Base-by-base conservation (phyloP, 176 grass and related monocot species). In the Chrysopogon serrulatus region DNA sequence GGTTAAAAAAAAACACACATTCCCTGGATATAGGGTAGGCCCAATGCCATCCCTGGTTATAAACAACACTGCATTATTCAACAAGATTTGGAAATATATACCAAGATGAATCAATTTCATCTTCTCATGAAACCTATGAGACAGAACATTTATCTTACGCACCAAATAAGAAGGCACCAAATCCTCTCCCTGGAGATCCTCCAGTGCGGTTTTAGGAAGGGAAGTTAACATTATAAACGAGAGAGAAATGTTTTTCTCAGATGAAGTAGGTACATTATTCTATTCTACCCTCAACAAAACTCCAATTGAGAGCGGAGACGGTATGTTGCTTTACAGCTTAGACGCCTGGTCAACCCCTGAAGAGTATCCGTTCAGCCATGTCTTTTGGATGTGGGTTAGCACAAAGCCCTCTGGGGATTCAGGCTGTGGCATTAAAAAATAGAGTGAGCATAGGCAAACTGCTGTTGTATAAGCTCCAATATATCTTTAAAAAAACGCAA, bases 361-460 rank as follows among this genome's bases (percentile, higher is more conserved):
- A 14, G 62, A 70, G 83, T 84, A 82, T 72, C 83, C 92, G 64
- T 86, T 86, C 19, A 86, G 88, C 92, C 92, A 98, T 73, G 95
- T 98, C 78, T 98, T 94, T 71, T 93, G 92, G 76, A 93, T 80
- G 71, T 93, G 90, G 34, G 88, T 68, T 39, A 91, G 57, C 44
- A 85, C 67, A 42, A 93, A 93, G 32, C 71, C 88, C 76, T 27
- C 77, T 0, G 90, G 56, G 19, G 43, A 82, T 57, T 91, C 95
- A 71, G 83, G 42, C 95, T 98, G 88, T 98, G 88, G 35, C 48
- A 80, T 82, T 82, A 65, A 73, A 15, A 56, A 40, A 90, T 87
- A 73, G 43, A 56, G 24, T 67, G 70, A 67, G 60, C 71, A 84
- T 36, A 70, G 33, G 37, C 65, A 57, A 84, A 10, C 23, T 14